Percentiles rank a stretch among this genome's conserved stretches.
Evolutionary conservation across 495 filamentous ascomycete species (phyloP).

Genomic region (Xylaria curta): DNA sequence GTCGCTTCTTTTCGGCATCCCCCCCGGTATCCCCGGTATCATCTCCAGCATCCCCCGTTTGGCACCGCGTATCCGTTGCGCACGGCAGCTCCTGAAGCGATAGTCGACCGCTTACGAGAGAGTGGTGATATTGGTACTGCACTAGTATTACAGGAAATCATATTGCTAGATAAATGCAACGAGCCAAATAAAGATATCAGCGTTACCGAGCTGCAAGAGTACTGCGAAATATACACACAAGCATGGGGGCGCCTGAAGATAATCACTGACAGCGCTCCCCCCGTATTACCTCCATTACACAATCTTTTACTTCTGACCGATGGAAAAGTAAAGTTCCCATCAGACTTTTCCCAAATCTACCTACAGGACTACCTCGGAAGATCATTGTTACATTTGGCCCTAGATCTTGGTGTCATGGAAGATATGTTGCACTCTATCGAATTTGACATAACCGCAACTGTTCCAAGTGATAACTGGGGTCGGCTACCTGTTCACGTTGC

Average conservation of each 20-base stretch:
- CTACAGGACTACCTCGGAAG: not conserved
- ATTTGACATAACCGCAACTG: no score
- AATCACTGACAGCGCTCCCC: not conserved
- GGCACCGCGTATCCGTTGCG: no score
- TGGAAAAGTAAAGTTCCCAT: not conserved
- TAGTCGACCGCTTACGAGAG: not conserved
- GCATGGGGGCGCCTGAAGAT: not conserved
- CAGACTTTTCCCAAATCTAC: no score
- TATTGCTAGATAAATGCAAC: not conserved
- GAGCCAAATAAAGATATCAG: no score
- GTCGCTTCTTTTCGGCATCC: not conserved
- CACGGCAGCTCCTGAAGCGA: not conserved
- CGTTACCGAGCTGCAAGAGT: not conserved
- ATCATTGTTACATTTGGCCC: constrained; percentile 4
- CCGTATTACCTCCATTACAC: not conserved
- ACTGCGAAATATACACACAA: not conserved
- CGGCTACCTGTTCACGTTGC: constrained; percentile 9
- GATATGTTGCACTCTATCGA: not conserved
- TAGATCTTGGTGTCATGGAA: not conserved
- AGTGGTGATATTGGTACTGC: not conserved
- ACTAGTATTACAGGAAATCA: constrained; percentile 2
- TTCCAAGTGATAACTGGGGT: not conserved
- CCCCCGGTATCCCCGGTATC: no score
- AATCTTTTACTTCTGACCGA: not conserved
- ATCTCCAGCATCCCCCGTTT: no score